phyloP scores from a whole-genome alignment of 2,329 filamentous ascomycete genomes.

The Epicoccum nigrum region DNA sequence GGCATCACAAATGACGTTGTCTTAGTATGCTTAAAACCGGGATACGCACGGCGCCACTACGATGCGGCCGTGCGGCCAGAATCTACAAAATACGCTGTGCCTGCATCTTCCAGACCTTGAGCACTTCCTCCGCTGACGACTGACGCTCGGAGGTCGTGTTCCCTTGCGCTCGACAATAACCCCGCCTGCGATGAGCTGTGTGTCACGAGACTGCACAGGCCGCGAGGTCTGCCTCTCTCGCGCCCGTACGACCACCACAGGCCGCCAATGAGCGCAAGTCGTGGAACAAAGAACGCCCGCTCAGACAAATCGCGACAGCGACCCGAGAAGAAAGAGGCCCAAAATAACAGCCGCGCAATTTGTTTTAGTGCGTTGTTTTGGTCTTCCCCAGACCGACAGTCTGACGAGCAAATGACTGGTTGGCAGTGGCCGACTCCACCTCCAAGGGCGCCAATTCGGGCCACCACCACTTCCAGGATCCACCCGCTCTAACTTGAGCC shows the following conservation, averaged over 20 bases:
- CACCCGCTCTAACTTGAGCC: slow-evolving; percentile 51
- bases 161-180: slow-evolving; percentile 47
- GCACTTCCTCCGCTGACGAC: slow-evolving; percentile 46
- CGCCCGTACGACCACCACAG: slow-evolving; percentile 30
- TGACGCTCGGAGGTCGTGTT: slow-evolving; percentile 43
- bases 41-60: slow-evolving; percentile 32
- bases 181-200: slow-evolving; percentile 30
- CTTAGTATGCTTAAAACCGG: slow-evolving; percentile 39
- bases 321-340: slow-evolving; percentile 35
- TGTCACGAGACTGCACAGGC: slow-evolving; percentile 34
- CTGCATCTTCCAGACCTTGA: slow-evolving; percentile 34
- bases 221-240: slow-evolving; percentile 28
- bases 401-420: slow-evolving; percentile 48
- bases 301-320: slow-evolving; percentile 38
- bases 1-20: slow-evolving; percentile 30
- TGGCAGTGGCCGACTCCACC: slow-evolving; percentile 41
- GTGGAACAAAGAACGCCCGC: slow-evolving; percentile 44
- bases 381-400: slow-evolving; percentile 43
- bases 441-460: slow-evolving; percentile 48
- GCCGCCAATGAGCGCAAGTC: slow-evolving; percentile 45
- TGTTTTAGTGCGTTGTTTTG: slow-evolving; percentile 44
- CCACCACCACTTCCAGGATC: slow-evolving; percentile 41
- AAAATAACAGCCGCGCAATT: slow-evolving; percentile 36
- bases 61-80: slow-evolving; percentile 27
- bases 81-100: slow-evolving; percentile 41